Evolutionary conservation across 208 protist genomes (phyloP), one percentile per base, ranked within the genome.

Genomic region (Trypanosoma boissoni): DNA sequence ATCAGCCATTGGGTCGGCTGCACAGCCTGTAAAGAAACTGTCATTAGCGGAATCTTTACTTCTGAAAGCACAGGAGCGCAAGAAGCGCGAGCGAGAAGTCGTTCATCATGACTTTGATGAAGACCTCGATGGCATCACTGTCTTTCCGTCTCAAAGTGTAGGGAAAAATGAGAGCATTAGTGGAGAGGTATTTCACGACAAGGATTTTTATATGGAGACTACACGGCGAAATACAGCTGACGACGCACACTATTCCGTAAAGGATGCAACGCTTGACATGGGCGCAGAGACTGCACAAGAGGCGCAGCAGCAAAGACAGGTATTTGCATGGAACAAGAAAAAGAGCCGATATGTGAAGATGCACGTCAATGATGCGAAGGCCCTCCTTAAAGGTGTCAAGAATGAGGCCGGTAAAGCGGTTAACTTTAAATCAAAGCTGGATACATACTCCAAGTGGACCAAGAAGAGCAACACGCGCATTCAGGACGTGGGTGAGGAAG

Each of bases 381-480:
- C 86, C 10, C 54, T 91, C 51, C 64, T 94, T 37, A 82, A 82
- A 44, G 89, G 89, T 24, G 76, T 94, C 21, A 97, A 96, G 72
- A 97, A 97, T 72, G 92, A 97, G 51, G 27, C 92, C 0, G 92
- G 92, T 50, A 97, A 96, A 75, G 79, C 80, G 34, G 93, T 97
- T 56, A 87, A 96, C 76, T 92, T 89, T 75, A 96, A 96, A 68
- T 75, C 65, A 37, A 96, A 96, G 67, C 76, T 96, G 3, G 78
- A 93, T 27, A 72, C 74, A n/a, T 96, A 96, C 68, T 73, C 55
- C 39, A 87, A 88, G 63, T 96, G 89, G 86, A 83, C 71, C 44
- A 91, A 92, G 75, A 92, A 92, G 78, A 93, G 86, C 69, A 96
- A 96, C 64, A 78, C 93, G 77, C 89, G 89, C 60, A 89, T 96